A percentile compares a stretch with the other conserved stretches of the same genome.
Conservation (phyloP, 2,329 filamentous ascomycete species). For the Coniella lustricola region DNA sequence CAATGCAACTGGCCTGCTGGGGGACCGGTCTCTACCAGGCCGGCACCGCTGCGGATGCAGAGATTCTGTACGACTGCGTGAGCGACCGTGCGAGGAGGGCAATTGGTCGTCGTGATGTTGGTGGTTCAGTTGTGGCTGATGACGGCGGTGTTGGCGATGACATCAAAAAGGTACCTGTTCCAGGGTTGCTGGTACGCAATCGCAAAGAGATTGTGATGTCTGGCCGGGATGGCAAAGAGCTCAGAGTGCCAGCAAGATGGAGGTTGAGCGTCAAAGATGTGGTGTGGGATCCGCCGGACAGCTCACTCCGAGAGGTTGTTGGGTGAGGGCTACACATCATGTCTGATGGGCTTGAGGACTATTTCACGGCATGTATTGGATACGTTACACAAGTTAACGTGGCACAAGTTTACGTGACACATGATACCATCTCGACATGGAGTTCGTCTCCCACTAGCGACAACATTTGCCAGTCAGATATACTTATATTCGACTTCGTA, state of each 20-base stretch:
- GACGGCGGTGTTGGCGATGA: not conserved
- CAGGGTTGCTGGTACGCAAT: conserved; percentile 25
- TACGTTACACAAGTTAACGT: too few relatives aligned
- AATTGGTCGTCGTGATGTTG: conserved; percentile 21
- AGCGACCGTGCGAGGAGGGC: conserved; percentile 29
- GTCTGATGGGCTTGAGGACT: too few relatives aligned
- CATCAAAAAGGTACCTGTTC: conserved; percentile 4
- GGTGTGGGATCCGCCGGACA: conserved; percentile 31
- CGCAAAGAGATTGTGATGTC: conserved; percentile 18
- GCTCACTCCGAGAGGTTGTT: conserved; percentile 21
- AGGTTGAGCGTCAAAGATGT: conserved; percentile 27
- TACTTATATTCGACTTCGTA: too few relatives aligned
- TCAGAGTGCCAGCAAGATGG: conserved; percentile 20
- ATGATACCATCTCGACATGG: too few relatives aligned
- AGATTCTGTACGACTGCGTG: conserved; percentile 43
- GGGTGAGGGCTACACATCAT: not conserved
- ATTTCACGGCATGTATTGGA: too few relatives aligned
- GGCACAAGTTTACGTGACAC: too few relatives aligned
- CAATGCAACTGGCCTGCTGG: conserved; percentile 53
- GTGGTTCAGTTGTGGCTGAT: not conserved
- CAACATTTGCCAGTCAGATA: too few relatives aligned
- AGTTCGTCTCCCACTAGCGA: too few relatives aligned
- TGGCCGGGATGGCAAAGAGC: conserved; percentile 1
- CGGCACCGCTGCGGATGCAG: conserved; percentile 52
- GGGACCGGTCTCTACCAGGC: conserved; percentile 62